phyloP scores from a whole-genome alignment of 768 basidiomycete genomes.

The Amyloporia xantha region DNA sequence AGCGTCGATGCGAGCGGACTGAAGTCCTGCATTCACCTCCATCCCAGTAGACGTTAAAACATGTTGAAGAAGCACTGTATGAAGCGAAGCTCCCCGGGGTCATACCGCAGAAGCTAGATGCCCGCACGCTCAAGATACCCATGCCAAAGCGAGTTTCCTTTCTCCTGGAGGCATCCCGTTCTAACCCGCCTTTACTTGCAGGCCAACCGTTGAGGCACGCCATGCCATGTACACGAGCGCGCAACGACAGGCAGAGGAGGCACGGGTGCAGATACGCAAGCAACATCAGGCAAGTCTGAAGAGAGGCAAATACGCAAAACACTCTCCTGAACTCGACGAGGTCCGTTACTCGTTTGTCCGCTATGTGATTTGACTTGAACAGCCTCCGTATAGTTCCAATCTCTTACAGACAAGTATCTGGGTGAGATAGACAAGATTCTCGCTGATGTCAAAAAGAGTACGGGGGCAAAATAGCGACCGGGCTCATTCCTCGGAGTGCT shows the following conservation, averaged over 20 bases:
- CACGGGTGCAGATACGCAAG: constrained; percentile 68
- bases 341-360: constrained; percentile 38
- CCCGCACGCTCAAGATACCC: constrained; percentile 68
- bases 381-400: constrained; percentile 58
- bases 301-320: constrained; percentile 62
- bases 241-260: constrained; percentile 64
- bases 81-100: constrained; percentile 68
- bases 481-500: no score
- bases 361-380: not conserved
- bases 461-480: constrained; percentile 16
- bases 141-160: constrained; percentile 58
- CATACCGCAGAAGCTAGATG: constrained; percentile 65
- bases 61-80: constrained; percentile 69
- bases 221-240: constrained; percentile 47
- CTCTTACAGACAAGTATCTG: constrained; percentile 55
- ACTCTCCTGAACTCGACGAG: constrained; percentile 63
- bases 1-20: not conserved
- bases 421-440: constrained; percentile 63
- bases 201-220: constrained; percentile 73
- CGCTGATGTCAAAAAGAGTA: constrained; percentile 54
- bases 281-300: constrained; percentile 62
- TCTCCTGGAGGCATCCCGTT: not conserved
- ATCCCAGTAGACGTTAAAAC: constrained; percentile 63
- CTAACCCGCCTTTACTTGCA: constrained; percentile 22
- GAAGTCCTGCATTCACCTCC: not conserved